Base-by-base conservation (phyloP, 345 rosid genomes). In the Murraya paniculata region DNA sequence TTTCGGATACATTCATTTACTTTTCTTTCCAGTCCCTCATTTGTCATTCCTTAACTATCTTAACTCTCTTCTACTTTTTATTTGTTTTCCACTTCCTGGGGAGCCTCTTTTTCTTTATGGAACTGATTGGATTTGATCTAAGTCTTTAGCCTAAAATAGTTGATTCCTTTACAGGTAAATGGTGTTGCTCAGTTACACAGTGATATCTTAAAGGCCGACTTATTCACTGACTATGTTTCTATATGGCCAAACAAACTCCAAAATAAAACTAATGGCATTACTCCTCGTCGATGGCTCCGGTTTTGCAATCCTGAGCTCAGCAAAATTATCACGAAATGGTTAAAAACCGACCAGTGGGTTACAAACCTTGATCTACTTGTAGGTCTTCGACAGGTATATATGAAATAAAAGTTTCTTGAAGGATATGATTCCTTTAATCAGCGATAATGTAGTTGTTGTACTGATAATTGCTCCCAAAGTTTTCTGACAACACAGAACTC, bases 231-330 rank as follows among this genome's bases (percentile, higher is more conserved):
- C 89, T 95, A 92, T 79, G 97, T 92, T 75, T 91, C 98, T 68
- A 56, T 95, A 70, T 95, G 98, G 98, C 98, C 99, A 64, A 88
- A 81, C 83, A 93, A 92, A 84, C 93, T 95, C 84, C 98, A 95
- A 86, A 95, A 95, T 66, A 95, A 95, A 85, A 95, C 98, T 64
- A 95, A 95, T 78, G 99, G 99, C 72, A 91, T 95, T 64, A 95
- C 99, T 76, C 98, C 99, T 78, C 97, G 97, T 65, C 88, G 99
- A 53, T 95, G 99, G 99, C 94, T 95, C 78, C 86, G 90, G 41
- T 95, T 95, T 84, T 95, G 99, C 88, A 95, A 89, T 84, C 98
- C 98, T 76, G 97, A 93, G 89, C 97, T 95, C 59, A 92, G 99
- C 88, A 83, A 84, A 79, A 90, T 95, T 81, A 95, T 95, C 82